These are phyloP conservation scores for Parsonsia alboflavescens DNA, from an alignment of 257 asterid genomes.

Conservation along the genomic window DNA sequence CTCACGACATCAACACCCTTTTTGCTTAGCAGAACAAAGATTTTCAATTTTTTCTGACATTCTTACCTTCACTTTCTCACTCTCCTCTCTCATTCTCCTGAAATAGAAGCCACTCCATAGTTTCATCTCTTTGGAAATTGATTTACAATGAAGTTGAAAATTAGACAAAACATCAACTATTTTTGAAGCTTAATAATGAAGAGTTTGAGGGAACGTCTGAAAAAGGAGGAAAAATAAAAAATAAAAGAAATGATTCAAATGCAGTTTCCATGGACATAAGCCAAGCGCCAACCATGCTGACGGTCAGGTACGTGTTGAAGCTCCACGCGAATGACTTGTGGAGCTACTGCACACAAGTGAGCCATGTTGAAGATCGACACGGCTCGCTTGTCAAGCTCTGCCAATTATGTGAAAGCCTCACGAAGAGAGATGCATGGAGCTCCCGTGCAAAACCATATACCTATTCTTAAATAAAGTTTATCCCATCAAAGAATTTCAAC, in stretches of 20 bases:
- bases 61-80: not conserved
- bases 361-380: not conserved
- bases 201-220: not conserved
- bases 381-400: not conserved
- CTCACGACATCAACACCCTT: not conserved
- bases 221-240: no score
- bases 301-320: not conserved
- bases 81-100: not conserved
- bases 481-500: not conserved
- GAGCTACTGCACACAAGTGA: not conserved
- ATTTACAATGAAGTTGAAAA: not conserved
- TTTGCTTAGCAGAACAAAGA: no score
- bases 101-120: not conserved
- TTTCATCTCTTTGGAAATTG: not conserved
- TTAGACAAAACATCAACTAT: not conserved
- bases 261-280: not conserved
- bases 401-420: not conserved
- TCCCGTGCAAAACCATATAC: not conserved
- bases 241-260: no score
- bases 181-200: no score
- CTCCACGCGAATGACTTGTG: not conserved
- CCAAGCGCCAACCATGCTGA: not conserved
- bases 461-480: no score
- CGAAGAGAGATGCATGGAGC: not conserved
- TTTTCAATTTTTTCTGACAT: no score